These are phyloP conservation scores for Diaporthe sp. DNA, from an alignment of 2,329 filamentous ascomycete species.

Conservation along the genomic window DNA sequence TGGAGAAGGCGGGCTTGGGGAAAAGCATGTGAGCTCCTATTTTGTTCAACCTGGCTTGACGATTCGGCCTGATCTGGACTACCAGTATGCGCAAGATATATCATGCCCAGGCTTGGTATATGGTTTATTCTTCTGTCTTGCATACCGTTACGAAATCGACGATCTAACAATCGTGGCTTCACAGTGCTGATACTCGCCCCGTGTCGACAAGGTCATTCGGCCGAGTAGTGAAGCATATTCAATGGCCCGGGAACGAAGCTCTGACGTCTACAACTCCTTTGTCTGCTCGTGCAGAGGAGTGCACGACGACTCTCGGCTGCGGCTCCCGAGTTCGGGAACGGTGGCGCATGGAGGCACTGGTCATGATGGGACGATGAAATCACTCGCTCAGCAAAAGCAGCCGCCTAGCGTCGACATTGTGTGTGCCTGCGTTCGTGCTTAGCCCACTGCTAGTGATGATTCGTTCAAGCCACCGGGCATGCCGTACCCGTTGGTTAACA, in stretches of 20 bases:
- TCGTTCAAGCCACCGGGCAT: constrained; percentile 1
- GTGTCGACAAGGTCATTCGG: background rate
- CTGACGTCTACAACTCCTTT: background rate
- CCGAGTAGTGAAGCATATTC: background rate
- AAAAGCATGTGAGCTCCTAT: constrained; percentile 22
- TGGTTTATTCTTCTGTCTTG: background rate
- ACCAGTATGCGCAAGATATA: background rate
- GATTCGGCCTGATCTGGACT: background rate
- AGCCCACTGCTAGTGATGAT: background rate
- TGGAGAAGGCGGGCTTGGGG: background rate
- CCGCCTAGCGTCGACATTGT: background rate
- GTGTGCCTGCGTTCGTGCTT: constrained; percentile 3
- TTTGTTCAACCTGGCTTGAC: background rate
- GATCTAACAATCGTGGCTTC: background rate
- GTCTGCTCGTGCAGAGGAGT: too few species aligned
- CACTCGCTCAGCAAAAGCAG: background rate
- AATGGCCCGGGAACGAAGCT: background rate
- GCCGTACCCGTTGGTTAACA: background rate
- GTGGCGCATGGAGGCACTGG: background rate
- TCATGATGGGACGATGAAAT: constrained; percentile 29
- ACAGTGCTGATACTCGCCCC: background rate
- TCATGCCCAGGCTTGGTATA: background rate
- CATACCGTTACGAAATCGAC: background rate
- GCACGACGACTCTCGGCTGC: background rate
- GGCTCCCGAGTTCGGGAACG: background rate